These are phyloP conservation scores for Calonectria montana DNA, from an alignment of 2,329 filamentous ascomycete genomes.

Conservation along the genomic window DNA sequence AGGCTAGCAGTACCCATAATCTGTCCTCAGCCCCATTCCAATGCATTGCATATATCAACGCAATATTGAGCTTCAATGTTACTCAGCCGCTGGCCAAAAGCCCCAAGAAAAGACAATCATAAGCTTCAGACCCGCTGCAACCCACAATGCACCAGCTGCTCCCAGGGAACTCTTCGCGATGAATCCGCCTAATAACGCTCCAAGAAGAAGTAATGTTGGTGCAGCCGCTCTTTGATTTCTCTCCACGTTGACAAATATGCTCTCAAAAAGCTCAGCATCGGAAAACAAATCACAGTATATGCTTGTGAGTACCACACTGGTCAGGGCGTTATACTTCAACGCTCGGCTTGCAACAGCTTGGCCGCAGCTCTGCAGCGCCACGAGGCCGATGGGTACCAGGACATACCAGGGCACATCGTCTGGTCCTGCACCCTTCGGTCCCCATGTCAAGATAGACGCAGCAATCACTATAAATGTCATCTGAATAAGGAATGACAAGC, in stretches of 20 bases:
- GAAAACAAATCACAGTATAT: slow-evolving; percentile 86
- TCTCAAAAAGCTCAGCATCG: slow-evolving; percentile 63
- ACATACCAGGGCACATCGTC: slow-evolving; percentile 68
- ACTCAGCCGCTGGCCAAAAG: slow-evolving; percentile 65
- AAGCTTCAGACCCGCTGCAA: slow-evolving; percentile 67
- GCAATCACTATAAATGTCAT: slow-evolving; percentile 61
- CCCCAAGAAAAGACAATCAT: slow-evolving; percentile 69
- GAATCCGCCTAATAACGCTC: slow-evolving; percentile 62
- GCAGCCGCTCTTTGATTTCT: slow-evolving; percentile 63
- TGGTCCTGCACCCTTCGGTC: slow-evolving; percentile 51
- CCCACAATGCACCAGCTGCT: slow-evolving; percentile 68
- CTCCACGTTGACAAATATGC: slow-evolving; percentile 55
- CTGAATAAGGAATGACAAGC: slow-evolving; percentile 67
- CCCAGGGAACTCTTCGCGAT: slow-evolving; percentile 61
- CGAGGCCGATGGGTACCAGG: slow-evolving; percentile 73
- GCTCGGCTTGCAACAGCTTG: slow-evolving; percentile 81
- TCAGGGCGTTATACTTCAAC: slow-evolving; percentile 76
- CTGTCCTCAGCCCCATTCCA: neutral
- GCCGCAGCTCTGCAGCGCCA: slow-evolving; percentile 82
- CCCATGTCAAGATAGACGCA: slow-evolving; percentile 64
- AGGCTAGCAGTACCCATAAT: neutral
- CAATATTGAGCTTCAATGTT: neutral
- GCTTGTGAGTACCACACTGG: slow-evolving; percentile 83
- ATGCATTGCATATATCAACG: neutral
- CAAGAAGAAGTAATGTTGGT: slow-evolving; percentile 60